phyloP scores from a whole-genome alignment of 2,329 filamentous ascomycete species.

The Diatrype stigma region DNA sequence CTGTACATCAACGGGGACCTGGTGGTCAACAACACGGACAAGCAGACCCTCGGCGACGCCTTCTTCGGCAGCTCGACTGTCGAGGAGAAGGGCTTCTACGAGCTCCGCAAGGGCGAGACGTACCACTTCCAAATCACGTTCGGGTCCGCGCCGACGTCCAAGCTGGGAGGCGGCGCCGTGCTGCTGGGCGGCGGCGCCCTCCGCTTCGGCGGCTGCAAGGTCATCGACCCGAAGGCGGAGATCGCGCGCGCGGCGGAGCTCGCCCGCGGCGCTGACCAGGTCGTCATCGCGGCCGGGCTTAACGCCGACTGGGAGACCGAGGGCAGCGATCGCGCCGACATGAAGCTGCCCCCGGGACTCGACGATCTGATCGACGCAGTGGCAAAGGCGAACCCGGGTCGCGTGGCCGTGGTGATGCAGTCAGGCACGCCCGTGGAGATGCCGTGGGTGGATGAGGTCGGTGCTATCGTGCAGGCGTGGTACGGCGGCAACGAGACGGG shows the following conservation, averaged over 20 bases:
- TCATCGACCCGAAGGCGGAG: conserved; percentile 53
- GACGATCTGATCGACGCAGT: conserved; percentile 67
- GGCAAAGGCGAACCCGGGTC: conserved; percentile 61
- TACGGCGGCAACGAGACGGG: conserved; percentile 85
- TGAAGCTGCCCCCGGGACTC: conserved; percentile 70
- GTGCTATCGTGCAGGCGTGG: conserved; percentile 70
- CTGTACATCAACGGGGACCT: conserved; percentile 59
- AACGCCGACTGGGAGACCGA: conserved; percentile 81
- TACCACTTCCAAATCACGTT: conserved; percentile 60
- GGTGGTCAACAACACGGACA: conserved; percentile 62
- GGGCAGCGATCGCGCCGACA: conserved; percentile 71
- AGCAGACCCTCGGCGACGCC: conserved; percentile 57
- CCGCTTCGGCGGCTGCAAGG: conserved; percentile 56
- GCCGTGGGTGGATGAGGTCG: conserved; percentile 59
- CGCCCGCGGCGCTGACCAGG: conserved; percentile 69
- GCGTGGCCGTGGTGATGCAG: conserved; percentile 70
- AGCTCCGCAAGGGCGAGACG: conserved; percentile 54
- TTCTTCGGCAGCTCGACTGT: conserved; percentile 63
- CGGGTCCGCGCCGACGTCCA: conserved; percentile 54
- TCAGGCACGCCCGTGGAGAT: conserved; percentile 72
- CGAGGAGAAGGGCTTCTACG: conserved; percentile 57
- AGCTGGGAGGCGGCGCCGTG: conserved; percentile 45
- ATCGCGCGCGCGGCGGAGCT: conserved; percentile 63
- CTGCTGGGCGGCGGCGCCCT: conserved; percentile 57
- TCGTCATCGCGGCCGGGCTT: conserved; percentile 72